Conservation (phyloP, 805 yeast genomes). For the Myxozyma melibiosi region DNA sequence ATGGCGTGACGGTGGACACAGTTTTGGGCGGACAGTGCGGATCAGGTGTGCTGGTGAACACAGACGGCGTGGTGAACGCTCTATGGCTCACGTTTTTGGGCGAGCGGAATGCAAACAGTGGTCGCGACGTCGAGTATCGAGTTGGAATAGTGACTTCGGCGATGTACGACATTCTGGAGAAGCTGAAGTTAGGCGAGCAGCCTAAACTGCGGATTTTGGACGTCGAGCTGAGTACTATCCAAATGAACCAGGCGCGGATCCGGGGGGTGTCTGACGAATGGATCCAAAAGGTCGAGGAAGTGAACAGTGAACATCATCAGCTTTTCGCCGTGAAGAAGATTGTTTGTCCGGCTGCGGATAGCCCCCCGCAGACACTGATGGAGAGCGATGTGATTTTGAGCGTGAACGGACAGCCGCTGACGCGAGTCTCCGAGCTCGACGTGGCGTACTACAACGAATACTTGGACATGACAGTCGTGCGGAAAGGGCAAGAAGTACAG, state of each 20-base stretch:
- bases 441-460: slow-evolving; percentile 48
- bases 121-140: slow-evolving; percentile 62
- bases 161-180: slow-evolving; percentile 57
- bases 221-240: slow-evolving; percentile 70
- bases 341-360: slow-evolving; percentile 45
- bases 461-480: slow-evolving; percentile 64
- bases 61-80: slow-evolving; percentile 78
- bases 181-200: slow-evolving; percentile 51
- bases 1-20: slow-evolving; percentile 74
- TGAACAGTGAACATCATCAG: slow-evolving; percentile 66
- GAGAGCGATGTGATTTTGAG: slow-evolving; percentile 79
- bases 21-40: slow-evolving; percentile 70
- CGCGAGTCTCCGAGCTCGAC: slow-evolving; percentile 67
- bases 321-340: slow-evolving; percentile 71
- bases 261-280: slow-evolving; percentile 87
- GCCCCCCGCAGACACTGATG: slow-evolving; percentile 39
- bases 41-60: slow-evolving; percentile 76
- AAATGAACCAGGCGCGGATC: slow-evolving; percentile 74
- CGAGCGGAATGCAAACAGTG: slow-evolving; percentile 57
- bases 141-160: slow-evolving; percentile 80
- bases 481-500: slow-evolving; percentile 67
- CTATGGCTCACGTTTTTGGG: slow-evolving; percentile 85
- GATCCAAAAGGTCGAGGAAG: slow-evolving; percentile 68
- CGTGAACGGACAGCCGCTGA: slow-evolving; percentile 65
- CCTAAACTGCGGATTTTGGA: slow-evolving; percentile 71